A percentile compares a stretch with the other conserved stretches of the same genome.
phyloP scores from a whole-genome alignment of 345 rosid species.

The Eucalyptus pauciflora region DNA sequence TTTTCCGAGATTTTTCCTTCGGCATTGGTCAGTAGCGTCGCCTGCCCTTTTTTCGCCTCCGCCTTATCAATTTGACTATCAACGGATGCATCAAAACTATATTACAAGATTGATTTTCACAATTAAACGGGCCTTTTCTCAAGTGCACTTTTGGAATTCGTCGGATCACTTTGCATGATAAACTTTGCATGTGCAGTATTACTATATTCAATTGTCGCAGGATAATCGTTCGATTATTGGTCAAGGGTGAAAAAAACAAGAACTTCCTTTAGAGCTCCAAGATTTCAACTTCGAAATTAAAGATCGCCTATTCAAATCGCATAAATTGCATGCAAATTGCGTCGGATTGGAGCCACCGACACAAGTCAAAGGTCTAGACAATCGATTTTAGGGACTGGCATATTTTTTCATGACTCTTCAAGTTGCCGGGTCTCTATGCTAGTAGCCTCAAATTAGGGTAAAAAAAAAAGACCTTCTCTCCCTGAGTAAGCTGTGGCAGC shows the following conservation, averaged over 20 bases:
- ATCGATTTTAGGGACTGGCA: neutral
- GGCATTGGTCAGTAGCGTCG: neutral
- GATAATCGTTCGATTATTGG: neutral
- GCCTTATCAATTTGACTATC: neutral
- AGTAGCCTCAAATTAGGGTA: neutral
- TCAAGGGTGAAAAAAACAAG: neutral
- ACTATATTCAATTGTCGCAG: neutral
- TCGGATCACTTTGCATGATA: neutral
- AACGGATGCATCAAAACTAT: neutral
- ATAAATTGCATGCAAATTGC: neutral
- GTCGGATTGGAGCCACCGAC: neutral
- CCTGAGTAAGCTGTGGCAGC: neutral
- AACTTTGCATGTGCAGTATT: neutral
- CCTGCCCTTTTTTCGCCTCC: neutral
- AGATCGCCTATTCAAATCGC: neutral
- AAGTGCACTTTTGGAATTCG: neutral
- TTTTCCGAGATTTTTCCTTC: neutral
- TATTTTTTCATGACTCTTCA: neutral
- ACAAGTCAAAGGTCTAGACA: neutral
- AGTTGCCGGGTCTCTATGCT: neutral
- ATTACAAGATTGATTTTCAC: neutral
- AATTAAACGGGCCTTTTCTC: neutral
- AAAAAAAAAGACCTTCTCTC: neutral
- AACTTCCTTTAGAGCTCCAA: neutral
- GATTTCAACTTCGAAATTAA: neutral